These are phyloP conservation scores for Jaltomata sinuosa DNA, from an alignment of 257 asterid species.

Conservation along the genomic window DNA sequence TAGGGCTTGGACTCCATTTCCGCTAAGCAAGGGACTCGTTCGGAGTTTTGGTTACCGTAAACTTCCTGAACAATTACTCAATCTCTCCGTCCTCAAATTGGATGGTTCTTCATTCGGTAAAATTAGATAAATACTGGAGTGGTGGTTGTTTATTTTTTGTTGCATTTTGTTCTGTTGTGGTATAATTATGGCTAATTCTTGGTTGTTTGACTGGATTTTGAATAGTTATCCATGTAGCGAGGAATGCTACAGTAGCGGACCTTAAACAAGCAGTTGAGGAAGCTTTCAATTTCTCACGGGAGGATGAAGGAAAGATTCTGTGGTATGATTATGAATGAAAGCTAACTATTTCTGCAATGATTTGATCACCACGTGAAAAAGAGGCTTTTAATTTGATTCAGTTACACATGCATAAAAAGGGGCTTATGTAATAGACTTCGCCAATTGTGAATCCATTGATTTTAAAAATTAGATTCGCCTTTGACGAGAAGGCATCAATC, in stretches of 20 bases:
- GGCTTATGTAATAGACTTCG: not conserved
- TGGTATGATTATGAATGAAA: conserved; percentile 28
- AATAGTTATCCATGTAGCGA: conserved; percentile 37
- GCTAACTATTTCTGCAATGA: not conserved
- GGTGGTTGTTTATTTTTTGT: not conserved
- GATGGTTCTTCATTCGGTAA: conserved; percentile 57
- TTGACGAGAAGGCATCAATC: not conserved
- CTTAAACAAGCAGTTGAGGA: conserved; percentile 43
- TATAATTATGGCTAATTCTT: not conserved
- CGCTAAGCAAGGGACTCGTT: conserved; percentile 2
- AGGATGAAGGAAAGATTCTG: conserved; percentile 21
- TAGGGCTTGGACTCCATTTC: conserved; percentile 18
- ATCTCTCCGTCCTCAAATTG: conserved; percentile 44
- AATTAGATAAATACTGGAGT: not conserved
- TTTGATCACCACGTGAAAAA: not conserved
- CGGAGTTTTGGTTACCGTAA: conserved; percentile 22
- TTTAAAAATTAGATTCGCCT: not conserved
- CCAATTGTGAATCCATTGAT: not conserved
- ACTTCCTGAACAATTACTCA: conserved; percentile 41
- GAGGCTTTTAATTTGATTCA: not conserved
- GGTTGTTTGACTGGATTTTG: not conserved
- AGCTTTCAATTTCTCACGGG: conserved; percentile 18
- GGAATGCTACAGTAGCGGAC: conserved; percentile 42
- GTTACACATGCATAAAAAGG: not conserved
- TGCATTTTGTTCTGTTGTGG: not conserved